Conservation (phyloP, 2,329 filamentous ascomycete species). For the Bipolaris bicolor region DNA sequence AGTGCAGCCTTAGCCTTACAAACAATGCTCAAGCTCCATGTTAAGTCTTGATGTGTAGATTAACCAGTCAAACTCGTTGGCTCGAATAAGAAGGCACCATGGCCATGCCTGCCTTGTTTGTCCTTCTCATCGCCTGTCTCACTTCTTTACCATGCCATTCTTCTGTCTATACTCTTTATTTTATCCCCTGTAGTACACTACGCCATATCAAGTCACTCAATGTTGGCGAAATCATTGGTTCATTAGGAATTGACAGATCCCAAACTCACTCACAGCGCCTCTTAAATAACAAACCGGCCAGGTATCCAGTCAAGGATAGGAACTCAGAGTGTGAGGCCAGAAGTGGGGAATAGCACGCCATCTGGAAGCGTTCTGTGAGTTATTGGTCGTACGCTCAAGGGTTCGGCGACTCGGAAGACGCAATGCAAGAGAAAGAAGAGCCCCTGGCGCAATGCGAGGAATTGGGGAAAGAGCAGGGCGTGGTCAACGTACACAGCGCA, state of each 20-base stretch:
- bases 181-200: constrained; percentile 37
- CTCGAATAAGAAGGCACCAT: too few relatives aligned
- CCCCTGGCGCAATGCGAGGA: constrained; percentile 46
- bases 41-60: too few relatives aligned
- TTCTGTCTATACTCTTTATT: too few relatives aligned
- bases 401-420: constrained; percentile 19
- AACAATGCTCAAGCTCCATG: too few relatives aligned
- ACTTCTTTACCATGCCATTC: too few relatives aligned
- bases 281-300: constrained; percentile 35
- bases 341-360: constrained; percentile 39
- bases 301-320: constrained; percentile 23
- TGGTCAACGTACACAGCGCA: constrained; percentile 23
- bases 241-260: constrained; percentile 65
- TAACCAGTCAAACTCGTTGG: too few relatives aligned
- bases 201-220: constrained; percentile 57
- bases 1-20: too few relatives aligned
- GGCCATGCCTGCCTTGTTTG: too few relatives aligned
- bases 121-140: too few relatives aligned
- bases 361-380: constrained; percentile 45
- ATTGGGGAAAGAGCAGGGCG: constrained; percentile 41
- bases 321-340: constrained; percentile 14
- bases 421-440: constrained; percentile 39
- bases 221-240: constrained; percentile 49
- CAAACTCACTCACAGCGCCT: constrained; percentile 63
- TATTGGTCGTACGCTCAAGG: constrained; percentile 33